Evolutionary conservation across 2,329 filamentous ascomycete species (phyloP), one percentile per base, ranked within the genome.

Genomic region (Monosporascus sp.): DNA sequence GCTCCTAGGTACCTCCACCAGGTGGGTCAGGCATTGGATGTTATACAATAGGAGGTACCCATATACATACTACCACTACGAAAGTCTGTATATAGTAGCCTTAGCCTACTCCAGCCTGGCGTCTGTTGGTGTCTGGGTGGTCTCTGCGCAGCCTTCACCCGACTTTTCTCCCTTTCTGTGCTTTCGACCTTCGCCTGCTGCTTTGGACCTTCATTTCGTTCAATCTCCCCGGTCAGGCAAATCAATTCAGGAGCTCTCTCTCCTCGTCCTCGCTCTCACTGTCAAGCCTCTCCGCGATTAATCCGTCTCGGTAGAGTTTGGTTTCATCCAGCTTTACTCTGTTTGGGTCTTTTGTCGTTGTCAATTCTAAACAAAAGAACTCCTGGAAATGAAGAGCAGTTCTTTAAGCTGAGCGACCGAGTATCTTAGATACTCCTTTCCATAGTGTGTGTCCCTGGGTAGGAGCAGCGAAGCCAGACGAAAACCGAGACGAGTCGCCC

Each of bases 371-470:
- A 38, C 45, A 51, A 36, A 51, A 46, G 47, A 36, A 51, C 49
- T 51, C 49, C 4, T 15, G 49, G 49, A 42, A 42, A 51, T 49
- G 49, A 51, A 24, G 42, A 46, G n/a, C 42, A 7, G 15, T 27
- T 6, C 24, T 46, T 15, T 46, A 17, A 31, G 15, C 57, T 57
- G 54, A 54, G 50, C 57, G 50, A 47, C 59, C 57, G 61, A 62
- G 63, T 66, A 62, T 66, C 62, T 48, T 52, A 55, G 60, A 64
- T 66, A 62, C 64, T 66, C 57, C 51, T 56, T 53, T 48, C 47
- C 9, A 25, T 46, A 46, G 42, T 31, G 48, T 31, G 48, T 47
- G 45, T 53, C 47, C 31, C 48, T 54, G 50, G 37, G 9, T 46
- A 25, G 49, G 52, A 52, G 56, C 51, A 52, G 45, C 52, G 50